Base-by-base conservation (phyloP, 1,284 basidiomycete species). In the Malassezia equina region DNA sequence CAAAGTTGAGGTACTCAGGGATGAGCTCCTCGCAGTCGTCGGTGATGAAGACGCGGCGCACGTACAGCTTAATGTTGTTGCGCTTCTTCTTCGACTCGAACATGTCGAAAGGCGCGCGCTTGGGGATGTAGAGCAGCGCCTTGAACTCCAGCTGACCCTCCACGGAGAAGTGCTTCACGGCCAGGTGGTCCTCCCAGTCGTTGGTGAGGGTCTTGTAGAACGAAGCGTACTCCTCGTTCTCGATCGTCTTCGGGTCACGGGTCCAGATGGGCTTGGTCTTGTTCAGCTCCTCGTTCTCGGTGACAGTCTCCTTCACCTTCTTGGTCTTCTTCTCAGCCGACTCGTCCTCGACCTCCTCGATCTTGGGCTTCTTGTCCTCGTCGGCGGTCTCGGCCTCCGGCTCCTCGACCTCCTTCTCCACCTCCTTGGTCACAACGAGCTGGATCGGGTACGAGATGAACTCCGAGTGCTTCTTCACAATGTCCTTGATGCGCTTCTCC, bases 61-160 rank as follows among this genome's bases (percentile, higher is more conserved):
- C 94, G 78, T 98, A 98, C 77, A 99, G 90, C 82, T 98, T 98
- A 83, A 99, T 96, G 86, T 96, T 98, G 84, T 96, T 96, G 75
- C 93, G 88, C 85, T 98, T 98, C 88, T 98, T 98, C 87, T 99
- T 98, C 67, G 87, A 88, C 82, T 98, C 94, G 79, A 99, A 99
- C 78, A 98, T 85, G 76, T 99, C 94, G 78, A 98, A 98, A 53
- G 93, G 52, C 39, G 44, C 60, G 42, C 90, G 86, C 80, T 95
- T 96, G 69, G 93, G 93, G 60, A 73, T 41, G 45, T 67, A 99
- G 71, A 98, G 85, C 77, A 99, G 91, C 29, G 93, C 91, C 84
- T 96, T 96, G 84, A 99, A 98, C 79, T 73, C 94, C 71, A 99
- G 90, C 78, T 99, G 93, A 81, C 94, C 94, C 78, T 99, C 93